A percentile compares a stretch with the other conserved stretches of the same genome.
Conservation (phyloP, 352 stramenopile species). For the Pythium aquatile region DNA sequence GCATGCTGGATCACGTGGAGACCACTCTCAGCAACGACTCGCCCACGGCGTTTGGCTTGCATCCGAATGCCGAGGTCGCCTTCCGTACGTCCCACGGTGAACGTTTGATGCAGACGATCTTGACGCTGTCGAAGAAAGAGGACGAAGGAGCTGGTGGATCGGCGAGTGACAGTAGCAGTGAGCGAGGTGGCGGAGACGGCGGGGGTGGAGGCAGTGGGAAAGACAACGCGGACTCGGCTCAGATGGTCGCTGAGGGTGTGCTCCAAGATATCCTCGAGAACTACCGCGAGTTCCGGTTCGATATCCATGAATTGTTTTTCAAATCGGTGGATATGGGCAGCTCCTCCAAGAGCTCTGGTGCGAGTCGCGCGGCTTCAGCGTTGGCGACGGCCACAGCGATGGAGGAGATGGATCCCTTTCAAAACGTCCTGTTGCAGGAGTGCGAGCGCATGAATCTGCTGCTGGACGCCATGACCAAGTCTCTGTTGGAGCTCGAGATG, state of each 20-base stretch:
- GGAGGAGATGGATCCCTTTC: constrained; percentile 88
- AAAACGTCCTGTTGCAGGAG: constrained; percentile 90
- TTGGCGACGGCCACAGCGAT: constrained; percentile 31
- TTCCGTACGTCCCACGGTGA: constrained; percentile 88
- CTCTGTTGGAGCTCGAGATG: constrained; percentile 81
- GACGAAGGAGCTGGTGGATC: constrained; percentile 25
- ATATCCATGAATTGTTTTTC: constrained; percentile 78
- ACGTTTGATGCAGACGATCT: constrained; percentile 68
- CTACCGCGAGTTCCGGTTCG: constrained; percentile 85
- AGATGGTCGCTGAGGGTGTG: constrained; percentile 82
- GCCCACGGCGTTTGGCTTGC: constrained; percentile 87
- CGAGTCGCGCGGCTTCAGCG: constrained; percentile 1
- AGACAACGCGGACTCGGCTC: constrained; percentile 54
- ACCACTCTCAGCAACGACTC: constrained; percentile 75
- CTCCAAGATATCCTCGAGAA: constrained; percentile 90
- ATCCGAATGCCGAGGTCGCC: constrained; percentile 92
- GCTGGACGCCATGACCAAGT: constrained; percentile 71
- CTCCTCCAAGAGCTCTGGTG: not conserved
- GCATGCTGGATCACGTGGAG: constrained; percentile 90
- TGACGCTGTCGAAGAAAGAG: constrained; percentile 66
- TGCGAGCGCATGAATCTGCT: constrained; percentile 88
- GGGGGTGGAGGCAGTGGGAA: constrained; percentile 23
- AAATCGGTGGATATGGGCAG: constrained; percentile 37
- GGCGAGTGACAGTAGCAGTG: not conserved
- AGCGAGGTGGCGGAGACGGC: not conserved